Evolutionary conservation across 176 grass and related monocot genomes (phyloP).

Genomic region (Luzula sylvatica): DNA sequence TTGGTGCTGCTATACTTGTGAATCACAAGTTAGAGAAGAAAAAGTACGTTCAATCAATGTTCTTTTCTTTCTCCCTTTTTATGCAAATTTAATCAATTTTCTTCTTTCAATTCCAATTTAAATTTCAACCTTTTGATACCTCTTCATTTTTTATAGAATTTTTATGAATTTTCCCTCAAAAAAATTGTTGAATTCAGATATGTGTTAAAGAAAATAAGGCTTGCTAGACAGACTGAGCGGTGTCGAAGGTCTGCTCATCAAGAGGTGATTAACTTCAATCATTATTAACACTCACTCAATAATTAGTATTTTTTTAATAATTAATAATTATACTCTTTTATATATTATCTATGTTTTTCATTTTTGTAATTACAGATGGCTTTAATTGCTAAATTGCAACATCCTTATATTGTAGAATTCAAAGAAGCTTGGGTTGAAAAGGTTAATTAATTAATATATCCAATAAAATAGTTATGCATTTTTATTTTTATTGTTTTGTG

Average conservation of each 20-base stretch:
- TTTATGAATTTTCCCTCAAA: not conserved
- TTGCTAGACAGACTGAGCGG: constrained; percentile 85
- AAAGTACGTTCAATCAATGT: constrained; percentile 35
- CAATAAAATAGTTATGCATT: not conserved
- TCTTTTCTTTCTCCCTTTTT: no score
- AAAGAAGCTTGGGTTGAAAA: constrained; percentile 99
- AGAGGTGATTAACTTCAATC: constrained; percentile 44
- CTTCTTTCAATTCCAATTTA: constrained; percentile 16
- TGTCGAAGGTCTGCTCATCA: constrained; percentile 95
- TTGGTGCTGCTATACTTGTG: constrained; percentile 97
- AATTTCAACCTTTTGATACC: not conserved
- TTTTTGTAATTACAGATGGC: constrained; percentile 70
- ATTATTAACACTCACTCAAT: not conserved
- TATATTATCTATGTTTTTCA: constrained; percentile 7
- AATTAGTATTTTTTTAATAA: not conserved
- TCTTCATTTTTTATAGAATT: not conserved
- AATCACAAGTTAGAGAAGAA: constrained; percentile 96
- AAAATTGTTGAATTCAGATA: constrained; percentile 37
- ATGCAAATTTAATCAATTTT: constrained; percentile 1
- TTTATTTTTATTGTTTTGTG: constrained; percentile 15
- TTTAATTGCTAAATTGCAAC: constrained; percentile 85
- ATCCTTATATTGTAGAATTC: constrained; percentile 94
- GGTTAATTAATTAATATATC: constrained; percentile 36
- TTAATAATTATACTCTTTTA: no score
- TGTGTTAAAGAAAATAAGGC: constrained; percentile 91